A percentile compares a stretch with the other conserved stretches of the same genome.
Evolutionary conservation across 1,284 basidiomycete genomes (phyloP).

Genomic region (Tilletia caries): DNA sequence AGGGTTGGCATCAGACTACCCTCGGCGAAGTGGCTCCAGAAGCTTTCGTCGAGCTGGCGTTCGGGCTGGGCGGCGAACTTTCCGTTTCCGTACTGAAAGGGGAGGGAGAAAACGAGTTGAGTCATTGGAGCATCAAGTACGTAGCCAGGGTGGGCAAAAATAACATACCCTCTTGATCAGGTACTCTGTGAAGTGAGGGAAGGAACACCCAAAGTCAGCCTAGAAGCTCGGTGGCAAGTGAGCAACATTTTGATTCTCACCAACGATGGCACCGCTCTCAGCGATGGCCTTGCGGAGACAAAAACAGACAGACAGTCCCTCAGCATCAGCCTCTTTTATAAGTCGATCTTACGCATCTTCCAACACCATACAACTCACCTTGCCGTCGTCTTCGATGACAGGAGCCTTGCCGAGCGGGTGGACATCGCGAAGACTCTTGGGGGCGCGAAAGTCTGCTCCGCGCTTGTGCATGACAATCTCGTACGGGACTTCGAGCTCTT

Average conservation of each 20-base stretch:
- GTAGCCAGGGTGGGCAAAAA: background rate
- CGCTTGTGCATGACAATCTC: conserved; percentile 48
- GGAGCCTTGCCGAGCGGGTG: conserved; percentile 51
- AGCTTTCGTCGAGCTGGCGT: conserved; percentile 37
- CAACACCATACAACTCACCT: background rate
- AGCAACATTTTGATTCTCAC: conserved; percentile 16
- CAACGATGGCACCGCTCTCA: conserved; percentile 50
- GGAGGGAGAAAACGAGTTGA: background rate
- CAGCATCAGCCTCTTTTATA: background rate
- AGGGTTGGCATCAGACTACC: conserved; percentile 38
- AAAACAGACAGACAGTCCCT: background rate
- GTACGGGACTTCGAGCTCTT: conserved; percentile 48
- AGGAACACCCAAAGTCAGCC: background rate
- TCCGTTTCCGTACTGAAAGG: conserved; percentile 38
- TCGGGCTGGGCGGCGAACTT: conserved; percentile 27
- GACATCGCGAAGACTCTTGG: conserved; percentile 36
- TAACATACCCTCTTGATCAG: conserved; percentile 34
- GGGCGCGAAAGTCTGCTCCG: conserved; percentile 35
- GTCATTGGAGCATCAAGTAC: too few species aligned
- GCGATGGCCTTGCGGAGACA: conserved; percentile 31
- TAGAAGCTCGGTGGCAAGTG: background rate
- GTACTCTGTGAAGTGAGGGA: conserved; percentile 27
- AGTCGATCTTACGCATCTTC: background rate
- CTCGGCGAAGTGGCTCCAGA: conserved; percentile 49
- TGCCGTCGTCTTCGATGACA: conserved; percentile 43